Evolutionary conservation across 495 filamentous ascomycete genomes (phyloP).

Genomic region (Hypoxylon lienhwacheense): DNA sequence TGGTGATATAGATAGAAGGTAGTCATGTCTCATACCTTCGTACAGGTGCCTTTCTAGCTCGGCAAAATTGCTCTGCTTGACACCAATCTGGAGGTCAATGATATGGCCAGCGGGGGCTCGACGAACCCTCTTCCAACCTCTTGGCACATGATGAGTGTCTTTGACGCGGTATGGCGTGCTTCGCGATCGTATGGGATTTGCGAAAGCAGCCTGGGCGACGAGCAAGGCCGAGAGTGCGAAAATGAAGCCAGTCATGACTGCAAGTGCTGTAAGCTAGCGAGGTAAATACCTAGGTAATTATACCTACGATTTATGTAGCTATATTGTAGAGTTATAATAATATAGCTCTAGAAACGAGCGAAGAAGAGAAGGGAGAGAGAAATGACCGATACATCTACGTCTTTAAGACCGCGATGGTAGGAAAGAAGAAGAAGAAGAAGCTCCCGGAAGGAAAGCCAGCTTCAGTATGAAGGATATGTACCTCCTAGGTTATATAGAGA

Average conservation of each 20-base stretch:
- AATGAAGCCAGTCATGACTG: conserved; percentile 36
- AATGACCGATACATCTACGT: too few species aligned
- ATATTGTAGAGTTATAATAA: too few species aligned
- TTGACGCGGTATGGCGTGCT: conserved; percentile 55
- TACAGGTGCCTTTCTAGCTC: conserved; percentile 57
- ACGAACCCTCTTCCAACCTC: conserved; percentile 49
- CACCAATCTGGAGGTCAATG: conserved; percentile 32
- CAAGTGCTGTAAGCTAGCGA: conserved; percentile 5
- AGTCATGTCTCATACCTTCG: conserved; percentile 44
- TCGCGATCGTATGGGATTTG: conserved; percentile 39
- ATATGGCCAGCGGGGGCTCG: conserved; percentile 50
- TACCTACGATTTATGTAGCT: too few species aligned
- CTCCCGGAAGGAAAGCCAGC: too few species aligned
- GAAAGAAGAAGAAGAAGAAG: too few species aligned
- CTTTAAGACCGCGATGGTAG: too few species aligned
- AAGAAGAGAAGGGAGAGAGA: too few species aligned
- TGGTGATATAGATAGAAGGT: conserved; percentile 41
- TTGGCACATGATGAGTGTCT: conserved; percentile 54
- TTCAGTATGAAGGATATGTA: too few species aligned
- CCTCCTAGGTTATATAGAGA: too few species aligned
- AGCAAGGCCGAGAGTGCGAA: conserved; percentile 35
- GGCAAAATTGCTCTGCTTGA: conserved; percentile 30
- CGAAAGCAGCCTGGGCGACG: conserved; percentile 36
- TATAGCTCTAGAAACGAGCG: too few species aligned
- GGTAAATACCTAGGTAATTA: too few species aligned